Conservation (phyloP, 2,329 filamentous ascomycete genomes). For the Ustilaginoidea virens region DNA sequence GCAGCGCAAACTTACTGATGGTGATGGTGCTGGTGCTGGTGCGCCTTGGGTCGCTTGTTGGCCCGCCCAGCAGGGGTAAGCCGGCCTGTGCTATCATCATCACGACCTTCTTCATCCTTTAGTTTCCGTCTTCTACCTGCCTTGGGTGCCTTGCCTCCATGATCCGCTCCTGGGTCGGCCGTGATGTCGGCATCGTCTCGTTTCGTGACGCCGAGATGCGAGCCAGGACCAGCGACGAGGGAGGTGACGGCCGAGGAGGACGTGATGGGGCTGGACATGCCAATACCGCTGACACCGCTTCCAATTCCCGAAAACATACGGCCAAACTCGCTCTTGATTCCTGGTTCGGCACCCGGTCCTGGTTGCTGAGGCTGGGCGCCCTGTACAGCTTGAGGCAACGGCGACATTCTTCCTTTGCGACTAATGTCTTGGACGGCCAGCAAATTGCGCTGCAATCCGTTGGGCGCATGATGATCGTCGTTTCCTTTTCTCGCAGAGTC, state of each 20-base stretch:
- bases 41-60: conserved; percentile 56
- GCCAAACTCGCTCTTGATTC: conserved; percentile 89
- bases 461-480: conserved; percentile 23
- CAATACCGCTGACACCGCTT: conserved; percentile 35
- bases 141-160: conserved; percentile 26
- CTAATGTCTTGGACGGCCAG: conserved; percentile 71
- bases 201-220: conserved; percentile 20
- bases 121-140: conserved; percentile 48
- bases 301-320: conserved; percentile 91
- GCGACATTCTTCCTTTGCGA: conserved; percentile 70
- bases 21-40: conserved; percentile 48
- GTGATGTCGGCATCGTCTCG: conserved; percentile 36
- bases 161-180: conserved; percentile 26
- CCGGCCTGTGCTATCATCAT: conserved; percentile 50
- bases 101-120: conserved; percentile 60
- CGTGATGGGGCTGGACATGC: conserved; percentile 35
- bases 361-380: conserved; percentile 72
- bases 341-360: conserved; percentile 66
- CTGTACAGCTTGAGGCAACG: conserved; percentile 83
- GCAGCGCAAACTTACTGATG: conserved; percentile 55
- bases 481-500: conserved; percentile 22
- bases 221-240: conserved; percentile 23
- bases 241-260: conserved; percentile 18
- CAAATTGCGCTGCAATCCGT: conserved; percentile 40
- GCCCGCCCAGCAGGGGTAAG: conserved; percentile 42